Base-by-base conservation (phyloP, 2,329 filamentous ascomycete genomes). In the Ascochyta viciae-villosae region DNA sequence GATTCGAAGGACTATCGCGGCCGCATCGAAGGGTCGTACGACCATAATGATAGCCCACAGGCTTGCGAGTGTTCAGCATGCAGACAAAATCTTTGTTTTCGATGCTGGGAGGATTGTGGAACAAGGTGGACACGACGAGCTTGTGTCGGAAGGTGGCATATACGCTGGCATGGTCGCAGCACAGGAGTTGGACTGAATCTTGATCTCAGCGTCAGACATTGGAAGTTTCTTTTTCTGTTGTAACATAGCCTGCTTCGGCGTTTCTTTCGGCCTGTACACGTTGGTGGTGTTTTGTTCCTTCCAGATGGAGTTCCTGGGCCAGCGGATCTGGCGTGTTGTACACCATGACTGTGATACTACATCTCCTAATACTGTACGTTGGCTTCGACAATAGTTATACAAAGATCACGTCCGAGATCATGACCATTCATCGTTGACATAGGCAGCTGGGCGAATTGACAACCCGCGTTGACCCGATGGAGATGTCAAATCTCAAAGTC, bases 21-120 rank as follows among this genome's bases (percentile, higher is more conserved):
- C 73, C 19, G 78, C 77, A 13, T 72, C 76, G 4, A 68, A 72
- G 40, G 78, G 75, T 4, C 70, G 78, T 50, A 85, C 91, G 2
- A 90, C 90, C 58, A 80, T 95, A 3, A 89, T 89, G 3, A 89
- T 95, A 10, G 91, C 91, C 1, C 91, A 94, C 72, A 81, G 90
- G 13, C 79, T 94, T 44, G 88, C 88, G 0, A 94, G 89, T 12
- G 87, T 93, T 19, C 89, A 90, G 73, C 89, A 92, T 63, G 89
- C 90, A 1, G 87, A 94, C 71, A 78, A 87, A n/a, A 93, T 93
- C 38, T 91, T 90, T 65, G 89, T 94, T 0, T 85, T 95, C 43
- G 89, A 89, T 10, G 82, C 87, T 57, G 86, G 88, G 23, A 83
- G 73, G 22, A 81, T 89, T 34, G 77, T 85, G 1, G 86, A 89